Base-by-base conservation (phyloP, 2,329 filamentous ascomycete species). In the Chrysoporthe puriensis region DNA sequence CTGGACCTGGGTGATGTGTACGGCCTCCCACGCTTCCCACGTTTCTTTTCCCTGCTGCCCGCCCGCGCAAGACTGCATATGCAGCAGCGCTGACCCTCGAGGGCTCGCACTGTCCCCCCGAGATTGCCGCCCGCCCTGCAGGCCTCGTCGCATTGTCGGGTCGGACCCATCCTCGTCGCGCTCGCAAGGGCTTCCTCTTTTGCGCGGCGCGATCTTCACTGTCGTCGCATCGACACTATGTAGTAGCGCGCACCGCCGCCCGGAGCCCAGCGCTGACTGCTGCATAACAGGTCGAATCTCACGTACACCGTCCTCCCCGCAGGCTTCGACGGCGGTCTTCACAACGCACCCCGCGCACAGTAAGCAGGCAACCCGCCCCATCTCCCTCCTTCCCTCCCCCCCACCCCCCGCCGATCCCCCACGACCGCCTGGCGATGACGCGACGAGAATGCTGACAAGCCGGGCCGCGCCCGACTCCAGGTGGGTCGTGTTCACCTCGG, bases 301-400 rank as follows among this genome's bases (percentile, higher is more conserved):
- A 73, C 76, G 21, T 81, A 79, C 68, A 71, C 73, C 4, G 71
- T 81, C 9, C 54, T 82, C 7, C 80, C 80, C 1, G 72, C 77
- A 0, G 65, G 72, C 3, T 82, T 76, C 44, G 76, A 82, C 62
- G 78, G 77, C 1, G 81, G 79, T 0, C 62, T 77, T 52, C 81
- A 83, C 69, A 80, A 78, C 69, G 81, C 81, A 4, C 81, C 82
- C 9, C 66, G 69, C 14, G 74, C 75, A 8, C 81, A 82, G 80
- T 82, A 74, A 66, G 77, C 21, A 62, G 32, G n/a, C 3, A n/a
- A 9, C 43, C 21, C 26, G 14, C 54, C 21, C 18, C 36, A 34
- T 16, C 16, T 32, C 9, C 11, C 6, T 52, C 26, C 4, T 14
- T 43, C 36, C 14, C 3, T 5, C n/a, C 40, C 16, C 16, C 34